phyloP scores from a whole-genome alignment of 371 early-diverging fungal genomes.

The Apophysomyces ossiformis region DNA sequence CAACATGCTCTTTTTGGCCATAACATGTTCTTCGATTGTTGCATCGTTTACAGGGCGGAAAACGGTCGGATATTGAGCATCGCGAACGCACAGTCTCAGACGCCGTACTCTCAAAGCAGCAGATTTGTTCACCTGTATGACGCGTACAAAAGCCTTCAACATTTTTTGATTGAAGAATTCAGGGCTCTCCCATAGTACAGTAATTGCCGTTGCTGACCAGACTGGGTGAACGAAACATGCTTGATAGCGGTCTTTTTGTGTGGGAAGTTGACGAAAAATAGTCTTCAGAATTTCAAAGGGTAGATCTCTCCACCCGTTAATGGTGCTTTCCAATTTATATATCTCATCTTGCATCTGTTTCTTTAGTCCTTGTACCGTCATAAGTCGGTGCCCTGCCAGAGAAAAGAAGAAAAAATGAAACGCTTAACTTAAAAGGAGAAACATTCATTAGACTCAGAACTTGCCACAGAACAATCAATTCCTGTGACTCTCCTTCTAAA shows the following conservation, averaged over 20 bases:
- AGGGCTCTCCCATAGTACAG: slow-evolving; percentile 42
- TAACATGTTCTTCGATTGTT: slow-evolving; percentile 15
- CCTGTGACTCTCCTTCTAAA: too few relatives aligned
- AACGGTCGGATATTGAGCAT: slow-evolving; percentile 17
- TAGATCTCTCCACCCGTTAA: neutral
- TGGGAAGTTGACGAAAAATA: slow-evolving; percentile 37
- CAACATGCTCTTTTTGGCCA: slow-evolving; percentile 16
- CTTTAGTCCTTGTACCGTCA: neutral
- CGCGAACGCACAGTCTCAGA: slow-evolving; percentile 28
- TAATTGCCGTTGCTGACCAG: slow-evolving; percentile 38
- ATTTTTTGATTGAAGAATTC: slow-evolving; percentile 25
- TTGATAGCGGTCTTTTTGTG: slow-evolving; percentile 29
- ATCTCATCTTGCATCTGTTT: neutral
- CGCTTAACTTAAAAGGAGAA: too few relatives aligned
- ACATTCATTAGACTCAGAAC: too few relatives aligned
- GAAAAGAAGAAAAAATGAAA: neutral
- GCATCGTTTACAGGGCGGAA: slow-evolving; percentile 25
- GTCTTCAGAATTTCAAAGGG: slow-evolving; percentile 24
- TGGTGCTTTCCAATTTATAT: neutral
- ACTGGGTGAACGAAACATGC: slow-evolving; percentile 33
- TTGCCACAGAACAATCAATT: too few relatives aligned
- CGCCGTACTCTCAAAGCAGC: slow-evolving; percentile 33
- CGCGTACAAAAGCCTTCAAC: slow-evolving; percentile 25
- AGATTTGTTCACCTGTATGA: slow-evolving; percentile 16
- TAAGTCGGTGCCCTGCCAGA: neutral